Evolutionary conservation across 306 rosid species (phyloP).

Genomic region (Vigna hirtella): DNA sequence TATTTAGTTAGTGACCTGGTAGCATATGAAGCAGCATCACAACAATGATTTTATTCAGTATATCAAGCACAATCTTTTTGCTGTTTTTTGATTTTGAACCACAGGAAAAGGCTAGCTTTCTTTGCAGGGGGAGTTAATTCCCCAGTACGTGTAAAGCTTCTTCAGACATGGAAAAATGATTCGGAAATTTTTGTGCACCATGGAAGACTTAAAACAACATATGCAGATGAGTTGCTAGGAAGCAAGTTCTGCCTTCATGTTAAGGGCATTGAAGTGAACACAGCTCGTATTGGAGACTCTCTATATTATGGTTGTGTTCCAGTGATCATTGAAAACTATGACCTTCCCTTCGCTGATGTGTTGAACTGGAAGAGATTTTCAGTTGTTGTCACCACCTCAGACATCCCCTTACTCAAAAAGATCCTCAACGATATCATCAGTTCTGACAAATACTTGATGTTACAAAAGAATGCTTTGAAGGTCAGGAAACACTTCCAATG

Average conservation of each 20-base stretch:
- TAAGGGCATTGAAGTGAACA: slow-evolving; percentile 89
- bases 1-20: not conserved
- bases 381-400: slow-evolving; percentile 59
- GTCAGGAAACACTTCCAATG: slow-evolving; percentile 83
- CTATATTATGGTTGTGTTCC: slow-evolving; percentile 88
- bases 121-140: slow-evolving; percentile 87
- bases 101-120: slow-evolving; percentile 80
- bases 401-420: slow-evolving; percentile 70
- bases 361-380: slow-evolving; percentile 79
- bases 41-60: not conserved
- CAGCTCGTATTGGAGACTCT: slow-evolving; percentile 83
- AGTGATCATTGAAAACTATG: slow-evolving; percentile 77
- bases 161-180: slow-evolving; percentile 73
- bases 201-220: slow-evolving; percentile 79
- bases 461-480: slow-evolving; percentile 68
- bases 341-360: slow-evolving; percentile 78
- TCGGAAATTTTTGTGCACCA: slow-evolving; percentile 73
- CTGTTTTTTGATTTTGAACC: not conserved
- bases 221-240: slow-evolving; percentile 72
- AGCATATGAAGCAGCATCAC: slow-evolving; percentile 3
- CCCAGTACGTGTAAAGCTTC: slow-evolving; percentile 56
- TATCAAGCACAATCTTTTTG: slow-evolving; percentile 16
- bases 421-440: slow-evolving; percentile 61
- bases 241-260: slow-evolving; percentile 95
- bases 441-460: slow-evolving; percentile 53